Evolutionary conservation across 352 stramenopile species (phyloP), one percentile per base, ranked within the genome.

Genomic region (Phytophthora vignae): DNA sequence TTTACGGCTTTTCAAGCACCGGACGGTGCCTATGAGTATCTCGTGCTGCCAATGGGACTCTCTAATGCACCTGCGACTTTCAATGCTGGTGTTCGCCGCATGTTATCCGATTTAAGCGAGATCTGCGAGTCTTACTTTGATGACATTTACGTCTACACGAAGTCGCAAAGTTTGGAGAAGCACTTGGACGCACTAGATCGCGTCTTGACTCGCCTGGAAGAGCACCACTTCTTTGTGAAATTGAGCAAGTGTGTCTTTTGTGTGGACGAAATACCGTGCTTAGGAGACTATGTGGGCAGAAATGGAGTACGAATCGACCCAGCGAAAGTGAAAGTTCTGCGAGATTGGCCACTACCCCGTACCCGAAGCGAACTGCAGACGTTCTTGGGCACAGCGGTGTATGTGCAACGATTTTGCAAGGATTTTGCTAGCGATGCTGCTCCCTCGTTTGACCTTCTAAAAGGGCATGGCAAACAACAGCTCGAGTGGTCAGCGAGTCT

Each of bases 221-320:
- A 72, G 1, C 59, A 56, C 27, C 2, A 75, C 10, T 54, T 74
- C 10, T 78, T 65, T 50, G 48, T 72, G 10, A 78, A 81, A 46
- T 36, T 76, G 12, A 57, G 36, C 6, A 78, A 78, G 29, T 78
- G 58, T 58, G 36, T 73, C 8, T 71, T 76, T 21, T 68, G 53
- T n/a, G 52, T 58, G 9, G 6, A 8, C 33, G 68, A 78, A 19
- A 78, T 81, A 38, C 65, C 66, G 17, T 66, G 55, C 44, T 40
- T 78, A 0, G 70, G 65, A 29, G 64, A 76, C 22, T 78, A 70
- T n/a, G 29, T 74, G 2, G 61, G 70, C 3, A 33, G 61, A 9
- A 44, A 69, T n/a, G 74, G 74, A 2, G 55, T 74, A 10, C 29
- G 58, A 10, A 67, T 70, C 25, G 70, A 76, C 53, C 65, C 69